Base-by-base conservation (phyloP, 2,329 filamentous ascomycete species). In the Botrytis sinoallii region DNA sequence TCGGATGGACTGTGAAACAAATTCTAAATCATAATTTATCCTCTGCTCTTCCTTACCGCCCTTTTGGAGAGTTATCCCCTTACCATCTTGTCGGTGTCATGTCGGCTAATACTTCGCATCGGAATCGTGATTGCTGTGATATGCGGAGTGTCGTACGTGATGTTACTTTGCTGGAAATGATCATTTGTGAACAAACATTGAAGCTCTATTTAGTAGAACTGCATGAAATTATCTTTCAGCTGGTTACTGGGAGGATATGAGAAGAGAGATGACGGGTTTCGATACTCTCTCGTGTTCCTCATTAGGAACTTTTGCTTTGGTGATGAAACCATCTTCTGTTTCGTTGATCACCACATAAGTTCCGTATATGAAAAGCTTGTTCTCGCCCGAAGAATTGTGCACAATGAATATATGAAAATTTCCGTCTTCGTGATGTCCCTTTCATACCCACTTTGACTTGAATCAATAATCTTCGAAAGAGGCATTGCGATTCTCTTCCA, bases 21-120 rank as follows among this genome's bases (percentile, higher is more conserved):
- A n/a, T 25, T 4, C 35, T 6, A 14, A 65, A 65, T 22, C 22
- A 29, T 18, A n/a, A 1, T n/a, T 3, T 14, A 52, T 10, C 12
- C 12, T 10, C 20, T 22, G 12, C 42, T 35, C 1, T 44, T 2
- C 32, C 22, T 63, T 8, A 16, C 25, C 7, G 25, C 25, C 32
- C 32, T 32, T 35, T 16, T 2, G 3, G 42, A n/a, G 29, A 14
- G 2, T 1, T 38, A 1, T 10, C 0, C 0, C n/a, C 9, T 35
- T 38, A 48, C 8, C 8, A 18, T 52, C 4, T 3, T 66, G 9
- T 48, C 10, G 22, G 44, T 22, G 14, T 38, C 18, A n/a, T 40
- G 22, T n/a, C 12, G 7, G 25, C 48, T 6, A 25, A 35, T 35
- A 48, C 6, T 12, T 14, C 4, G 10, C 16, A 18, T 29, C 18